phyloP scores from a whole-genome alignment of 2,329 filamentous ascomycete genomes.

The Phyllosticta citrichinensis region DNA sequence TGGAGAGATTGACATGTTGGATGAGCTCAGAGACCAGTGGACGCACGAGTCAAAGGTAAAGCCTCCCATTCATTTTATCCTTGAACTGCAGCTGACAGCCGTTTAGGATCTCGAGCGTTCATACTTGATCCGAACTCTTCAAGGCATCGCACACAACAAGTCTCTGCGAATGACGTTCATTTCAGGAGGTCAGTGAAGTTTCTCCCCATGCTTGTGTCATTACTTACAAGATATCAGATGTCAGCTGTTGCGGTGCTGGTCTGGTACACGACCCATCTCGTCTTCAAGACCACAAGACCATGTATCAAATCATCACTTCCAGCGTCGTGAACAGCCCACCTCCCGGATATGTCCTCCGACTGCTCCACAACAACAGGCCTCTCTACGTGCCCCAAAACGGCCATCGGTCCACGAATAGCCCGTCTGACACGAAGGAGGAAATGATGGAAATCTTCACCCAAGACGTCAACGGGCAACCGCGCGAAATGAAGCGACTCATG shows the following conservation, averaged over 20 bases:
- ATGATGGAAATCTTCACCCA: conserved; percentile 99
- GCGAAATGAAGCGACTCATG: conserved; percentile 89
- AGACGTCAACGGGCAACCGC: conserved; percentile 71
- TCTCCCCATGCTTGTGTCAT: neutral
- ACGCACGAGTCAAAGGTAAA: conserved; percentile 84
- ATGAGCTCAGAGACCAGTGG: conserved; percentile 94
- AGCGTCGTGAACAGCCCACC: conserved; percentile 86
- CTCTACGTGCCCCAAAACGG: conserved; percentile 89
- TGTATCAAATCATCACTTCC: conserved; percentile 96
- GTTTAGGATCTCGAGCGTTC: conserved; percentile 78
- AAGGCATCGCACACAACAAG: conserved; percentile 92
- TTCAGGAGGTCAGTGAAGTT: conserved; percentile 55
- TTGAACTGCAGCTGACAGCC: conserved; percentile 10
- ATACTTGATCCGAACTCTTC: conserved; percentile 89
- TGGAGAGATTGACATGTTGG: conserved; percentile 86
- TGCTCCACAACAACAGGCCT: conserved; percentile 90
- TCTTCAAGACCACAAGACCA: conserved; percentile 92
- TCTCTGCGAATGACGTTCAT: conserved; percentile 94
- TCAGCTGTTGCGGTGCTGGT: conserved; percentile 85
- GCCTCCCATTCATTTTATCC: neutral
- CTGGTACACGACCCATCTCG: conserved; percentile 88
- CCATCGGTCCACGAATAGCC: conserved; percentile 55
- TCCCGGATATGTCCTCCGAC: conserved; percentile 74
- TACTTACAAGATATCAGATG: conserved; percentile 41
- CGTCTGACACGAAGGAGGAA: conserved; percentile 93